Evolutionary conservation across 352 stramenopile species (phyloP), one percentile per base, ranked within the genome.

Genomic region (Phytophthora nicotianae): DNA sequence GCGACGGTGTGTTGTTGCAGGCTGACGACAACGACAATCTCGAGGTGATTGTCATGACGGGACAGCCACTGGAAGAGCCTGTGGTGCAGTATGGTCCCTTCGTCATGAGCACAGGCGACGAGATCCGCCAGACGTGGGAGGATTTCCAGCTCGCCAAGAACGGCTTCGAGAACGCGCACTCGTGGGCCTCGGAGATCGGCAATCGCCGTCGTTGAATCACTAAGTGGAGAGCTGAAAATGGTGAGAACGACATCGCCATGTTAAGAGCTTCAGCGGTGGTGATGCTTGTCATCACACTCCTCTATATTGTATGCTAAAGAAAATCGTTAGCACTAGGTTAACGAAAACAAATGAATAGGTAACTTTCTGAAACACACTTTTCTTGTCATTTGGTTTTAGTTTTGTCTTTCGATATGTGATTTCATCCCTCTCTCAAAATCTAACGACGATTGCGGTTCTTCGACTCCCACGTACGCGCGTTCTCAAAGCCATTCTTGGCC

Each of bases 61-160:
- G 82, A 7, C 13, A 88, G 58, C 79, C 77, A 17, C 50, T 89
- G 20, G 67, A 86, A 14, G 82, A 91, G 47, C 74, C 75, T 0
- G 70, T 89, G n/a, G 69, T 84, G 54, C 81, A 88, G 60, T 77
- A 91, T 59, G 83, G 82, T 16, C 81, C 83, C 5, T 93, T 93
- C 63, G 82, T 93, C 64, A 93, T 93, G 84, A 89, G 69, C 16
- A 83, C 67, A 0, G 38, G 60, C 3, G 50, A 76, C 1, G 75
- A 89, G 62, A 85, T 91, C 40, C 77, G 62, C 8, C 42, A 88
- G 37, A 83, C 80, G 50, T 68, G 79, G 19, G 53, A 58, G 14
- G 80, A 89, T 48, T 81, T 79, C 50, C 73, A 87, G 58, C 26
- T 52, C 4, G 70, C 58, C 16, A 74, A 80, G 52, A 90, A 90